Evolutionary conservation across 78 protist species (phyloP).

Genomic region (Protostelium mycophagum): DNA sequence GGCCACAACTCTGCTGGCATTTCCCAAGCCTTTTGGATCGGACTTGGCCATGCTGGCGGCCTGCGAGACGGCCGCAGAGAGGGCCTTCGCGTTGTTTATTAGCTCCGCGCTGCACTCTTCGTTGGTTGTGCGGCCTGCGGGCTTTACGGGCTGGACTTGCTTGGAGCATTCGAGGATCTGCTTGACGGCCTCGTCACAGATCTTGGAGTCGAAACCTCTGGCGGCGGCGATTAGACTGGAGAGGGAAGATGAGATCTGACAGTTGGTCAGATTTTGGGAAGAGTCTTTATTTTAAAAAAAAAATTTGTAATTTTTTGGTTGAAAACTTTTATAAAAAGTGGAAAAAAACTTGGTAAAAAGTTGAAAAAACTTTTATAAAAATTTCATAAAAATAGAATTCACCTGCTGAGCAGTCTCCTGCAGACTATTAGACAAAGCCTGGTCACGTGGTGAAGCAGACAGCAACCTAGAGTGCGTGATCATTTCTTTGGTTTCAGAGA

Average conservation of each 20-base stretch:
- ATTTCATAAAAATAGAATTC: too few relatives aligned
- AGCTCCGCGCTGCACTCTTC: conserved; percentile 22
- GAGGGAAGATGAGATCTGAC: conserved; percentile 6
- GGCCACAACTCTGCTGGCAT: conserved; percentile 26
- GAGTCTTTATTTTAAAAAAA: too few relatives aligned
- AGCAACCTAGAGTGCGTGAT: conserved; percentile 40
- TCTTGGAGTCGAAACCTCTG: conserved; percentile 48
- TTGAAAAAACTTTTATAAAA: too few relatives aligned
- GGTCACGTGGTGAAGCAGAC: conserved; percentile 34
- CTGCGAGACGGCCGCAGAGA: conserved; percentile 40
- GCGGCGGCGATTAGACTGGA: conserved; percentile 57
- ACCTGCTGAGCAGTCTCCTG: conserved; percentile 39
- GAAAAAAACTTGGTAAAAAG: too few relatives aligned
- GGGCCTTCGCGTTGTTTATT: conserved; percentile 24
- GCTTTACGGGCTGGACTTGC: background rate
- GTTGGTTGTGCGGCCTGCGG: conserved; percentile 11
- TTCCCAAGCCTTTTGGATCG: conserved; percentile 51
- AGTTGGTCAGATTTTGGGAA: background rate
- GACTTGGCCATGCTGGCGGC: conserved; percentile 40
- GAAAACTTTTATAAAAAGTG: too few relatives aligned
- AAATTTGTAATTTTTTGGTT: too few relatives aligned
- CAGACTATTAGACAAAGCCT: conserved; percentile 11
- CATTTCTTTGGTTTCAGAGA: conserved; percentile 50
- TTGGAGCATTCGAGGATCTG: conserved; percentile 1
- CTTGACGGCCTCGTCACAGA: conserved; percentile 46